phyloP scores from a whole-genome alignment of 148 eudicot species.

The Diospyros kaki region DNA sequence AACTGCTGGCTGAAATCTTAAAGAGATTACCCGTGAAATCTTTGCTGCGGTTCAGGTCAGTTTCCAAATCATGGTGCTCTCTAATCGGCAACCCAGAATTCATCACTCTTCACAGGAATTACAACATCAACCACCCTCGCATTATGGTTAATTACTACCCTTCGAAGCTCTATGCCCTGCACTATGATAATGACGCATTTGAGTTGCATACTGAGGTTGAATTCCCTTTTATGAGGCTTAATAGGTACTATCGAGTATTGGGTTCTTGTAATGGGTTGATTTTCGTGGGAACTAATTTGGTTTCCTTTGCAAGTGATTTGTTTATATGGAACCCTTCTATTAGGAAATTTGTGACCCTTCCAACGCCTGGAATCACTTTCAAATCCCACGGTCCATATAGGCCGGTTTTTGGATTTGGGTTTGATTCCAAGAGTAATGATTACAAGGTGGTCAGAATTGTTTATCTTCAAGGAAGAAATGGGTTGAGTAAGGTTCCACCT shows the following conservation, averaged over 20 bases:
- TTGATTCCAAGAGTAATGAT: not conserved
- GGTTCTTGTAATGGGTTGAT: not conserved
- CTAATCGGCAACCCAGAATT: not conserved
- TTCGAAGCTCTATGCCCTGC: too few species aligned
- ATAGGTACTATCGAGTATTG: not conserved
- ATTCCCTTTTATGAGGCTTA: not conserved
- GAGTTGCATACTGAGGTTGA: not conserved
- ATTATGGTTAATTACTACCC: not conserved
- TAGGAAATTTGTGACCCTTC: not conserved
- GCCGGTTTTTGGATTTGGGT: constrained; percentile 9
- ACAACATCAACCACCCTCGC: not conserved
- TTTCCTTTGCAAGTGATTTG: not conserved
- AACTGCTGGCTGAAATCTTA: not conserved
- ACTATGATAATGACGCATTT: not conserved
- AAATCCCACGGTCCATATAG: constrained; percentile 1
- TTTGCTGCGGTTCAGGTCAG: not conserved
- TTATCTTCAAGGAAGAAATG: not conserved
- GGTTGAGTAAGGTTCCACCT: not conserved
- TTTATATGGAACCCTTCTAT: not conserved
- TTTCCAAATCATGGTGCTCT: not conserved
- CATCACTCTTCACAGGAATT: not conserved
- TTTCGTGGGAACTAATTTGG: too few species aligned
- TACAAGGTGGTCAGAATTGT: not conserved
- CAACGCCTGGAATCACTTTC: not conserved
- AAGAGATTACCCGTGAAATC: not conserved